Conservation (phyloP, 2,329 filamentous ascomycete genomes). For the Alternaria tenuissima region DNA sequence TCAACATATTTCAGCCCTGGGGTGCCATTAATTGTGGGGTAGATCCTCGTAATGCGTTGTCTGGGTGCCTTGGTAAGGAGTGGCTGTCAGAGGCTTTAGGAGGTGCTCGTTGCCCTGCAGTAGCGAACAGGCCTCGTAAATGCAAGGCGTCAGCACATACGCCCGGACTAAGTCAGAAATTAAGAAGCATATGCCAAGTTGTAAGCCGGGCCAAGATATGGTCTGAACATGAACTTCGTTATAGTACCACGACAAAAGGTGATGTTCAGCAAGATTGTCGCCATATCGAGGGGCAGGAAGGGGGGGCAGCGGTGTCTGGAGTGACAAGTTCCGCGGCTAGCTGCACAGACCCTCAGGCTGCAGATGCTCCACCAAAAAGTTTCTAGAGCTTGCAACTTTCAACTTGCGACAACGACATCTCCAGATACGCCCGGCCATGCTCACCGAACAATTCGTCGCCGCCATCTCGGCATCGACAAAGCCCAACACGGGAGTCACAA, state of each 20-base stretch:
- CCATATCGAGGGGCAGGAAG: not conserved
- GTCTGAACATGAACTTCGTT: not conserved
- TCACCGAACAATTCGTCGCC: constrained; percentile 60
- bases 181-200: not conserved
- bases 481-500: constrained; percentile 59
- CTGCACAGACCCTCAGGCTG: constrained; percentile 5
- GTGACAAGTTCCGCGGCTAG: constrained; percentile 7
- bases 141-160: not conserved
- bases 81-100: not conserved
- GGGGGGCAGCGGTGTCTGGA: not conserved
- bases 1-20: not conserved
- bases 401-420: constrained; percentile 9
- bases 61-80: not conserved
- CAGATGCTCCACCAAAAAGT: constrained; percentile 21
- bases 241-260: not conserved
- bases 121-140: not conserved
- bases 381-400: constrained; percentile 18
- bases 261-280: not conserved
- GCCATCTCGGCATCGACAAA: constrained; percentile 56
- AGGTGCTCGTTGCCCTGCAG: not conserved
- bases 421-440: constrained; percentile 48
- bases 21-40: not conserved
- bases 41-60: not conserved
- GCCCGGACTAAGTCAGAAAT: not conserved
- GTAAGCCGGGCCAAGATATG: not conserved